Percentiles rank a stretch among this genome's conserved stretches.
Conservation (phyloP, 2,329 filamentous ascomycete species). For the Fusarium sp. region DNA sequence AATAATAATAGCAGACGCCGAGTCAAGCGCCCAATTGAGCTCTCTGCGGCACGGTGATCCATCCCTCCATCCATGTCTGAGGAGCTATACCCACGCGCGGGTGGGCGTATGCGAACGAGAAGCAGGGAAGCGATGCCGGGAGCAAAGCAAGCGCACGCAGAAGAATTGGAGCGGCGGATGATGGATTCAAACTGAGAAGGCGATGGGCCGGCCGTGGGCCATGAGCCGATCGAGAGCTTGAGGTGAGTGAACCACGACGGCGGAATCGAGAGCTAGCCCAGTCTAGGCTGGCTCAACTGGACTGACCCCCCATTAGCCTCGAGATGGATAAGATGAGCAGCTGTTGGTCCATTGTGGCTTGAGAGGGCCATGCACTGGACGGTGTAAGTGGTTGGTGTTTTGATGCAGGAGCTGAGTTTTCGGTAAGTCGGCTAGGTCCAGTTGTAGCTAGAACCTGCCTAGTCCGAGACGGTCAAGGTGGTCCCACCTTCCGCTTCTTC, state of each 20-base stretch:
- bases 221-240: constrained; percentile 12
- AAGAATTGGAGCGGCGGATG: constrained; percentile 10
- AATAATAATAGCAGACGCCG: constrained; percentile 16
- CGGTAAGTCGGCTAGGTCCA: background rate
- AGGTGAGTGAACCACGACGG: constrained; percentile 15
- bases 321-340: constrained; percentile 29
- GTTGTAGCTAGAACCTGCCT: background rate
- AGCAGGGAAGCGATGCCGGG: constrained; percentile 9
- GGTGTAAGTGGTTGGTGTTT: constrained; percentile 4
- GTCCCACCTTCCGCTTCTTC: constrained; percentile 15
- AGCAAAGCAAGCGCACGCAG: background rate
- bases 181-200: background rate
- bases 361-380: constrained; percentile 20
- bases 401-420: constrained; percentile 16
- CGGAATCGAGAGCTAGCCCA: constrained; percentile 19
- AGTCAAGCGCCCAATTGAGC: constrained; percentile 5
- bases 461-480: background rate
- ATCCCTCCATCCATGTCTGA: background rate
- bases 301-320: background rate
- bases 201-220: background rate
- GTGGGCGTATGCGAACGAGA: background rate
- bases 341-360: constrained; percentile 33
- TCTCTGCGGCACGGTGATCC: background rate
- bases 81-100: background rate
- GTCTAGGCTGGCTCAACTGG: constrained; percentile 5